phyloP scores from a whole-genome alignment of 768 basidiomycete species.

The Suillus americanus region DNA sequence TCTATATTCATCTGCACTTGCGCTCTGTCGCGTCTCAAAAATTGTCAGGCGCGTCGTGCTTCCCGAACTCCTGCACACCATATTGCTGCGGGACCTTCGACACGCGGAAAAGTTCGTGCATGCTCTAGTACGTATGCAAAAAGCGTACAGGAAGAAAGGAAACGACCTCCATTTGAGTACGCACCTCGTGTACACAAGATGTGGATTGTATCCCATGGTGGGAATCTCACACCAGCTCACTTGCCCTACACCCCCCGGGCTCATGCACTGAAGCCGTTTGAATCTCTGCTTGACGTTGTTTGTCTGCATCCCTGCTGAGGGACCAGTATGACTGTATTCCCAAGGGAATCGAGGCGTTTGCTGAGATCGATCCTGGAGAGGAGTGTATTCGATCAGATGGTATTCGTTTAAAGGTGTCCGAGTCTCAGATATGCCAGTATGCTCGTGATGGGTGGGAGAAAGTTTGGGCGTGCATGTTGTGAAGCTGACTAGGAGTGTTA shows the following conservation, averaged over 20 bases:
- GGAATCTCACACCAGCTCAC: constrained; percentile 3
- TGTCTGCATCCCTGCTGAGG: neutral
- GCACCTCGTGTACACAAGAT: constrained; percentile 30
- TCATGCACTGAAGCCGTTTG: neutral
- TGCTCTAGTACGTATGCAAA: constrained; percentile 32
- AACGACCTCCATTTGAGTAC: constrained; percentile 33
- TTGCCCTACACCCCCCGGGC: neutral
- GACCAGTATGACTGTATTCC: neutral
- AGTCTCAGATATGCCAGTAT: neutral
- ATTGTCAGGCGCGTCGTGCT: constrained; percentile 35
- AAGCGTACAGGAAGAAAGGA: constrained; percentile 1
- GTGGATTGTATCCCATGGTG: constrained; percentile 26
- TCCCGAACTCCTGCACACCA: constrained; percentile 39
- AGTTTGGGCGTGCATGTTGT: constrained; percentile 1
- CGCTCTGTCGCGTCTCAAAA: constrained; percentile 35
- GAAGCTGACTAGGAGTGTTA: neutral
- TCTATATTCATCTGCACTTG: constrained; percentile 25
- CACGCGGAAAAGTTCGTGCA: constrained; percentile 26
- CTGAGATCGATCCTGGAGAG: neutral
- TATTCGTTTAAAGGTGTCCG: neutral
- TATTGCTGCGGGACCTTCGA: constrained; percentile 26
- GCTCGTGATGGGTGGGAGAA: neutral
- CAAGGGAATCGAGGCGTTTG: neutral
- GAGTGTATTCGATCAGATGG: neutral
- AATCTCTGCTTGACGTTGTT: constrained; percentile 21